Base-by-base conservation (phyloP, 352 stramenopile genomes). In the Phytophthora syringae region DNA sequence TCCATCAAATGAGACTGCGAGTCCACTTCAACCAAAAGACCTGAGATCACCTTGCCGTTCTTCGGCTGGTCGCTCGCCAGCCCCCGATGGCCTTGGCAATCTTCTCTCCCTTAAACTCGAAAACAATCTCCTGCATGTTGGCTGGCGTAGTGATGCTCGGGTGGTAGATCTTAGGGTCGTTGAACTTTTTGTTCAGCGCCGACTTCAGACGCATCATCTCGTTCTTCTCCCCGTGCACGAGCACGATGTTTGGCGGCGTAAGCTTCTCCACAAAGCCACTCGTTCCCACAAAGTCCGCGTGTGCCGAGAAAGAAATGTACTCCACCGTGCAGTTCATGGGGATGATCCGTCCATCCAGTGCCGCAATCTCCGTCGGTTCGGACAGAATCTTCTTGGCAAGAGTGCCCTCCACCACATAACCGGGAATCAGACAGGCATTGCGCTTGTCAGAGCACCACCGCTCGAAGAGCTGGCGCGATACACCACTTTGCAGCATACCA, bases 341-440 rank as follows among this genome's bases (percentile, higher is more conserved):
- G 56, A 99, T 91, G 42, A 98, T 84, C 7, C 95, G 82, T 20
- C 95, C 96, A 68, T 99, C 95, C 50, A 98, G 76, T 1, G 93
- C 96, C 0, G 96, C 90, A 54, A 99, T 98, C 71, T 99, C 96
- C 22, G 97, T 98, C 9, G 96, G 96, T 60, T 98, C 91, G 0
- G 85, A 96, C 53, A 98, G 80, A 61, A 99, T 97, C 70, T 99
- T 98, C 68, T 99, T 99, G 2, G 97, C 97, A 7, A 99, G 74
- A 4, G 97, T 99, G 45, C 98, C 97, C 73, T 99, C 97, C 0
- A 99, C 97, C 24, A 98, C 96, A 74, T 99, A 99, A 34, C 98
- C 98, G 22, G 98, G 97, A 73, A 99, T 99, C 45, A 99, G 86
- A 45, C 99, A 98, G 12, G 96, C 97, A 73, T 99, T 99, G 51